Base-by-base conservation (phyloP, 176 grass and related monocot species). In the Avena sativa region DNA sequence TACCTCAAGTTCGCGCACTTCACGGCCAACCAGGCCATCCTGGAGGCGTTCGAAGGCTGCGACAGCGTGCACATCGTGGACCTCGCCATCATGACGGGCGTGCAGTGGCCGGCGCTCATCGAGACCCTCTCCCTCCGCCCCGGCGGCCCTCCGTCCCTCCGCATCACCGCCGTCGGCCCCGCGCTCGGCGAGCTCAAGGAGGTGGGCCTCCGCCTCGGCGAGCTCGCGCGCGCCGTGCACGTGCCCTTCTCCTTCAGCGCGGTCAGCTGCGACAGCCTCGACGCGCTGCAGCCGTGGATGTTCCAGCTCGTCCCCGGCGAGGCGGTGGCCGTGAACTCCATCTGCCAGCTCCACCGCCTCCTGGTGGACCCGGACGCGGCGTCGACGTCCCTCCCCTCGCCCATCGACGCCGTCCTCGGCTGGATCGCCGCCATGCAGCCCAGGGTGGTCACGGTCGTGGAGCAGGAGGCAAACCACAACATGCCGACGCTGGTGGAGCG, bases 381-480 rank as follows among this genome's bases (percentile, higher is more conserved):
- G 49, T 14, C 79, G 61, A 12, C 80, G 19, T 75, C 82, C 3
- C 19, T 38, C 16, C 74, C 48, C 12, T 65, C 85, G 43, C 86
- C 93, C 3, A 86, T 98, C 4, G 95, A 98, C 81, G 44, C 58
- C 5, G 81, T 98, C 55, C 92, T 98, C 28, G 51, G 71, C 1
- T 89, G 79, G 84, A 46, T 98, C 9, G 13, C 12, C 1, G 71
- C 62, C 11, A 20, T 95, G 0, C 77, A 67, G 12, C 93, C 96
- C 61, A 89, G 28, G 17, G 77, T 98, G 28, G 81, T 98, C n/a
- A 98, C 93, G 0, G 86, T 98, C 9, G 88, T 98, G 0, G 96
- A 95, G 83, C 90, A 95, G 76, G 93, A 98, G 70, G 93, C 90
- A 5, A 92, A 95, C 53, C 91, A 95, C 86, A 98, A 94, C 71